phyloP scores from a whole-genome alignment of 306 rosid species.

The Dalbergia oliveri region DNA sequence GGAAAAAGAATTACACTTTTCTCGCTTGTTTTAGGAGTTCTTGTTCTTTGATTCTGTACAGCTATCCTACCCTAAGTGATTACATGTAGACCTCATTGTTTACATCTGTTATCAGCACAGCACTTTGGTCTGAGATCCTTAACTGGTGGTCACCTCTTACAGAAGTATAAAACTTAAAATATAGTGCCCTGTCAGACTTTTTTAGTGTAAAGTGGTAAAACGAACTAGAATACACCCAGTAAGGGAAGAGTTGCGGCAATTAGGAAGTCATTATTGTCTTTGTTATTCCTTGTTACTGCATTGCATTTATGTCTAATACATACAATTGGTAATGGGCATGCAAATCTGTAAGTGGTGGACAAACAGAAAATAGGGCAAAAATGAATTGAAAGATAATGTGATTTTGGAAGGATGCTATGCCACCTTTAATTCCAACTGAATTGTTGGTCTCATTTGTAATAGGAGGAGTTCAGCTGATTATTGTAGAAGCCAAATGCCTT shows the following conservation, averaged over 20 bases:
- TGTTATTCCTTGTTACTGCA: conserved; percentile 20
- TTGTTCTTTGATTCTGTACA: conserved; percentile 10
- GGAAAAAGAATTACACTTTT: not conserved
- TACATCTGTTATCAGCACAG: conserved; percentile 9
- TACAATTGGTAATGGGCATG: too few relatives aligned
- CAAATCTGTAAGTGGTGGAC: too few relatives aligned
- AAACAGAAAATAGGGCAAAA: too few relatives aligned
- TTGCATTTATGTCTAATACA: not conserved
- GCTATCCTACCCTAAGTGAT: not conserved
- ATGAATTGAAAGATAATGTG: too few relatives aligned
- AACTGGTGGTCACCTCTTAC: not conserved
- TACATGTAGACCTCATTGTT: conserved; percentile 2
- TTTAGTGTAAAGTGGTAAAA: not conserved
- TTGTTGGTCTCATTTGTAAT: too few relatives aligned
- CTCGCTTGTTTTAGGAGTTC: not conserved
- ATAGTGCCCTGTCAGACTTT: too few relatives aligned
- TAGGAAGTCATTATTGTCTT: conserved; percentile 12
- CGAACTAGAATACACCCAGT: not conserved
- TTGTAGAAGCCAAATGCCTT: too few relatives aligned
- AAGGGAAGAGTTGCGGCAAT: not conserved
- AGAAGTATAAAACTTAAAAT: conserved; percentile 15
- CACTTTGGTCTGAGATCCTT: not conserved
- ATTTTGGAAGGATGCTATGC: too few relatives aligned
- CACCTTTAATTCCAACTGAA: too few relatives aligned
- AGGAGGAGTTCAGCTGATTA: too few relatives aligned